A percentile compares a stretch with the other conserved stretches of the same genome.
phyloP scores from a whole-genome alignment of 257 asterid species.

The Verbascum thapsus region DNA sequence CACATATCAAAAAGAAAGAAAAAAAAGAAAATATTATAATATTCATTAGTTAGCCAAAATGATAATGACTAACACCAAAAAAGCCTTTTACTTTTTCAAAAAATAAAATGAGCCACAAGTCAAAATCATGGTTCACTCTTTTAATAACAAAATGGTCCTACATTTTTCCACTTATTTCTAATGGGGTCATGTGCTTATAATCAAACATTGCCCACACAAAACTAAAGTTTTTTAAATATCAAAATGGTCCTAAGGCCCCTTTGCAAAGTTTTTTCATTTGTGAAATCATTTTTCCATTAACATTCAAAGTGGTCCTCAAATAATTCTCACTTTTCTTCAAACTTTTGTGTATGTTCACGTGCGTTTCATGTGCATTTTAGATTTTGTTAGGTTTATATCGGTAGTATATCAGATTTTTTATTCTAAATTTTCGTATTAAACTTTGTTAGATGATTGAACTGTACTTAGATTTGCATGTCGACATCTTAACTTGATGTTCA shows the following conservation, averaged over 20 bases:
- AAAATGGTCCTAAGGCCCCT: constrained; percentile 5
- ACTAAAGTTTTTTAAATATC: not conserved
- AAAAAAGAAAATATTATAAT: too few species aligned
- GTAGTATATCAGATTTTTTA: too few species aligned
- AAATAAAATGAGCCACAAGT: constrained; percentile 28
- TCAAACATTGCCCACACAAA: constrained; percentile 7
- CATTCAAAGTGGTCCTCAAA: constrained; percentile 2
- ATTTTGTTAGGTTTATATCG: too few species aligned
- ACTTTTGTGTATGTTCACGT: not conserved
- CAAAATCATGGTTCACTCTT: constrained; percentile 29
- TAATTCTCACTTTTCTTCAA: not conserved
- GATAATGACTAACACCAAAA: constrained; percentile 32
- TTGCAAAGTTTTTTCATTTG: not conserved
- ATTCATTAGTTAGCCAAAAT: not conserved
- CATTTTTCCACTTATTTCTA: not conserved
- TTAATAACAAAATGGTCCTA: constrained; percentile 11
- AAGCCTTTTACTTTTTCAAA: constrained; percentile 15
- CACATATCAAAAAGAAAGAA: too few species aligned
- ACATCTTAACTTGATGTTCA: too few species aligned
- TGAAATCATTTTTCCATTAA: not conserved
- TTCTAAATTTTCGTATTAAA: too few species aligned
- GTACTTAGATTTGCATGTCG: too few species aligned
- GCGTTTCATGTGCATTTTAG: not conserved
- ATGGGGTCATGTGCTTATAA: constrained; percentile 19
- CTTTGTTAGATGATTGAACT: too few species aligned